Evolutionary conservation across 768 basidiomycete species (phyloP).

Genomic region (Jaapia argillacea): DNA sequence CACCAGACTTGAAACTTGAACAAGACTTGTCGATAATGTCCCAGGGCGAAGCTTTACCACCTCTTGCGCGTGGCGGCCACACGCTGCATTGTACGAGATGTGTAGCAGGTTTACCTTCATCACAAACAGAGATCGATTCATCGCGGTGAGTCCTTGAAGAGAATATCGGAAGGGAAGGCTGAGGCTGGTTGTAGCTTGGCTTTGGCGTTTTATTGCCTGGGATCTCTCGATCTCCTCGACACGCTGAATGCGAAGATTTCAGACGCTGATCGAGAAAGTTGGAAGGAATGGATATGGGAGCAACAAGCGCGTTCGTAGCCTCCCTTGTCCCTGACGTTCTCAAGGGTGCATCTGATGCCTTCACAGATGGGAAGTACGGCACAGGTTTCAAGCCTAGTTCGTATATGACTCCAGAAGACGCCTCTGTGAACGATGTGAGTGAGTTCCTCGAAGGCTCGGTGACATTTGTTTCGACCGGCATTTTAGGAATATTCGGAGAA

Average conservation of each 20-base stretch:
- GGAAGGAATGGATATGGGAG: constrained; percentile 84
- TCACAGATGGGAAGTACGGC: constrained; percentile 44
- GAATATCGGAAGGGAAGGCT: no score
- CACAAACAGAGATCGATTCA: constrained; percentile 60
- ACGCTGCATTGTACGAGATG: constrained; percentile 59
- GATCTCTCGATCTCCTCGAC: constrained; percentile 70
- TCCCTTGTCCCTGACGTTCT: constrained; percentile 7
- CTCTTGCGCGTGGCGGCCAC: constrained; percentile 45
- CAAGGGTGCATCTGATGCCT: constrained; percentile 2
- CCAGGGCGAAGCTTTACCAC: no score
- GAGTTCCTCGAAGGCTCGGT: constrained; percentile 10
- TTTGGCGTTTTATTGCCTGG: constrained; percentile 82
- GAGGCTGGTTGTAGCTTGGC: no score
- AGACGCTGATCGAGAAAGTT: constrained; percentile 44
- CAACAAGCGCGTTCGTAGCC: constrained; percentile 59
- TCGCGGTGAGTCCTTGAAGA: constrained; percentile 45
- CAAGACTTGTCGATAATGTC: no score
- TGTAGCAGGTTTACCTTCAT: constrained; percentile 57
- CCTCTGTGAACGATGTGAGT: no score
- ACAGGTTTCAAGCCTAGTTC: constrained; percentile 69
- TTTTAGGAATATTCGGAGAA: constrained; percentile 32
- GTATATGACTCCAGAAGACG: constrained; percentile 44
- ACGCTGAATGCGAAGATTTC: constrained; percentile 34
- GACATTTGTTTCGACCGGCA: constrained; percentile 7
- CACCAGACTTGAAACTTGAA: no score